Evolutionary conservation across 2,329 filamentous ascomycete species (phyloP), one percentile per base, ranked within the genome.

Genomic region (Trichoderma afroharzianum): DNA sequence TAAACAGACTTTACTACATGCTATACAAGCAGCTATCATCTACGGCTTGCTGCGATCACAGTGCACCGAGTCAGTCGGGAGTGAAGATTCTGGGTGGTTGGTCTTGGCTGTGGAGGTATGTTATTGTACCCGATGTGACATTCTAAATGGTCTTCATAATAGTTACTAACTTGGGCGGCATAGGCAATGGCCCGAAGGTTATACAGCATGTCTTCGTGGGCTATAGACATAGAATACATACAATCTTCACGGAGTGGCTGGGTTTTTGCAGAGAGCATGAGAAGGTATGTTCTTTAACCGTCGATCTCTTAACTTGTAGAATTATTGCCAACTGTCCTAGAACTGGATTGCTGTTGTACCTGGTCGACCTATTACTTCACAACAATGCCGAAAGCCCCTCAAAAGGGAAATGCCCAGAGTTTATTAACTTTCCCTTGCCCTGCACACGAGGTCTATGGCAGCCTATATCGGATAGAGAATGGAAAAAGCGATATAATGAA

Each of bases 371-470:
- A 12, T 9, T 69, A 24, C 39, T 69, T 21, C 36, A 69, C 39
- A 47, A 63, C 50, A 61, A 69, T 36, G 36, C 32, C 8, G 12
- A 63, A 47, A 62, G 39, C 24, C 67, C 67, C 32, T 62, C 67
- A 4, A 63, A 33, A 32, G 67, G 67, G 12, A 47, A 47, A 53
- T 69, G 67, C 12, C 67, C 67, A 12, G 67, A 69, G 43, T 63
- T 61, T 53, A 47, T 69, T 9, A 30, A 63, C 26, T 36, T 69
- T 28, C 36, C 67, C 30, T 53, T 69, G n/a, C 57, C 67, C 12
- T 69, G 67, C n/a, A 61, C 53, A 30, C 57, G 67, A n/a, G 67
- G 63, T 33, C 57, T 69, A 11, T 69, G 67, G 67, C 55, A 63
- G 30, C 39, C 67, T 3, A 28, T 53, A 50, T 63, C 67, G 7